A percentile compares a stretch with the other conserved stretches of the same genome.
phyloP scores from a whole-genome alignment of 2,329 filamentous ascomycete species.

The Aspergillus japonicus region DNA sequence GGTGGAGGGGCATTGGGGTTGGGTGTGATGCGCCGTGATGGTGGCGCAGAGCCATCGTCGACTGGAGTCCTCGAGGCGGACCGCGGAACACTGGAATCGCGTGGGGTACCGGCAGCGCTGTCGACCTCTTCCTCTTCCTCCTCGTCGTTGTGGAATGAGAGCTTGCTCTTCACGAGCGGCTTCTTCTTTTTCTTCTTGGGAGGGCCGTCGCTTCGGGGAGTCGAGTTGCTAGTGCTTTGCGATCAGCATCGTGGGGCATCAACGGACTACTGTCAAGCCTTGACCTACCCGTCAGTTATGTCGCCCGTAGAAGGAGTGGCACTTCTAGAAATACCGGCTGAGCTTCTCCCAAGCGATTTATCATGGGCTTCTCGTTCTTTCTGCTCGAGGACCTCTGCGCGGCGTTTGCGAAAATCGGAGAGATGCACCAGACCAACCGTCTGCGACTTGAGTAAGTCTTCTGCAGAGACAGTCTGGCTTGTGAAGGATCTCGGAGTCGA shows the following conservation, averaged over 20 bases:
- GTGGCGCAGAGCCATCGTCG: constrained; percentile 30
- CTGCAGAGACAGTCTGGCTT: constrained; percentile 70
- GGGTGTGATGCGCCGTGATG: constrained; percentile 39
- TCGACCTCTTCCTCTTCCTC: constrained; percentile 57
- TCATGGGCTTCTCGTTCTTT: constrained; percentile 80
- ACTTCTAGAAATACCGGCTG: constrained; percentile 48
- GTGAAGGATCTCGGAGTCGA: constrained; percentile 62
- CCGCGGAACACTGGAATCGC: constrained; percentile 41
- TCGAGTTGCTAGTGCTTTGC: constrained; percentile 57
- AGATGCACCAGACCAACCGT: constrained; percentile 90
- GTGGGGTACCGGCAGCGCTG: constrained; percentile 32
- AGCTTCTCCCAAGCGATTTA: constrained; percentile 49
- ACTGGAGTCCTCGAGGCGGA: constrained; percentile 38
- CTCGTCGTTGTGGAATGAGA: constrained; percentile 66
- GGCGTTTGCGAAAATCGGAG: constrained; percentile 92
- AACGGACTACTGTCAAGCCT: constrained; percentile 11
- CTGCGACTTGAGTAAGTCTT: constrained; percentile 78
- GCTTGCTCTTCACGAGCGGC: constrained; percentile 56
- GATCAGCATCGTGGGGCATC: constrained; percentile 46
- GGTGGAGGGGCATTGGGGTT: constrained; percentile 50
- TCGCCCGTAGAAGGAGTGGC: constrained; percentile 50
- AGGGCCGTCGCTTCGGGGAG: constrained; percentile 46
- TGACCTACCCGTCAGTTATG: constrained; percentile 59
- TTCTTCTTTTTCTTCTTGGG: constrained; percentile 60
- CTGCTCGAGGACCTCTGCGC: constrained; percentile 88